Conservation (phyloP, 495 filamentous ascomycete genomes). For the Jackrogersella multiformis region DNA sequence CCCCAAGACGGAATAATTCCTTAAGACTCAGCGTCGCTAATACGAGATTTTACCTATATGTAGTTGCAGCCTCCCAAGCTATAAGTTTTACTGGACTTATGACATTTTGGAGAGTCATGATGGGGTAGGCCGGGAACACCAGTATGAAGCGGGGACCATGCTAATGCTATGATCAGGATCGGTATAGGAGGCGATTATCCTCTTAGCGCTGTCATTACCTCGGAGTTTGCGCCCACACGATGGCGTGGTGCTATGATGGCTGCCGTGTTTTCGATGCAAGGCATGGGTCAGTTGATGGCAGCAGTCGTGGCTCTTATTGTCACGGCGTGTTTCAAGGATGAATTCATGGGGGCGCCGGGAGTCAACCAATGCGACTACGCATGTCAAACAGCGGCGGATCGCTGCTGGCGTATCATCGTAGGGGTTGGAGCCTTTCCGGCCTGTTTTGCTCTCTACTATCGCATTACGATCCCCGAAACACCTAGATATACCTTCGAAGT, state of each 20-base stretch:
- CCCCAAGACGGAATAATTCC: neutral
- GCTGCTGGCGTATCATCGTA: constrained; percentile 84
- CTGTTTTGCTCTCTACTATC: constrained; percentile 80
- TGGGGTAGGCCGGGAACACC: constrained; percentile 58
- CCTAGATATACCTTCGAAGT: constrained; percentile 84
- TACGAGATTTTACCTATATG: constrained; percentile 18
- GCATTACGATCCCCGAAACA: constrained; percentile 85
- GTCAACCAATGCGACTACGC: constrained; percentile 63
- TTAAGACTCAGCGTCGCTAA: neutral
- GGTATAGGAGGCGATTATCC: constrained; percentile 82
- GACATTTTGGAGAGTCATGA: constrained; percentile 82
- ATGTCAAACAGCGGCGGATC: constrained; percentile 77
- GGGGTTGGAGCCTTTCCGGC: constrained; percentile 82
- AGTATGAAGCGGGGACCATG: constrained; percentile 2
- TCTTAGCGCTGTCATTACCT: constrained; percentile 80
- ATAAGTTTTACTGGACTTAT: constrained; percentile 76
- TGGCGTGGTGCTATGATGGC: constrained; percentile 92
- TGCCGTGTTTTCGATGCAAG: constrained; percentile 88
- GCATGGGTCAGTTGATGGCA: constrained; percentile 76
- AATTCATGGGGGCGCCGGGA: constrained; percentile 60
- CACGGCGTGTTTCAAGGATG: constrained; percentile 72
- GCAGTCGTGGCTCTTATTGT: constrained; percentile 77
- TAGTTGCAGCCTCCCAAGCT: constrained; percentile 63
- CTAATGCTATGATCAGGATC: constrained; percentile 46
- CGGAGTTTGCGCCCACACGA: constrained; percentile 85